These are phyloP conservation scores for Pulveroboletus sp. DNA, from an alignment of 768 basidiomycete species.

Conservation along the genomic window DNA sequence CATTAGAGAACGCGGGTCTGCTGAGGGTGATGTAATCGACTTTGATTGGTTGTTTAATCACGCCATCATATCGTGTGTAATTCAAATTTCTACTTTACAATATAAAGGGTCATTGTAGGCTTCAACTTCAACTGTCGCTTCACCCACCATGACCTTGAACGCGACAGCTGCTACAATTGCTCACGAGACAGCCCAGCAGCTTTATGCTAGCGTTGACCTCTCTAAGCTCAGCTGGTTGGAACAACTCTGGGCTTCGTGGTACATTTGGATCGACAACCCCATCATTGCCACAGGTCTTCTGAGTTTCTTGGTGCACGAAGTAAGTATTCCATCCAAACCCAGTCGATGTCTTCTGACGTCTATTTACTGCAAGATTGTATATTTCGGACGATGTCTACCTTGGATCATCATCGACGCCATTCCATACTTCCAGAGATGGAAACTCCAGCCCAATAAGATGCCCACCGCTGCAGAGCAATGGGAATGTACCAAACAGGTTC, in stretches of 20 bases:
- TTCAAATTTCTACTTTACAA: slow-evolving; percentile 12
- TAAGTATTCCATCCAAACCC: slow-evolving; percentile 32
- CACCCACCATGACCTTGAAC: slow-evolving; percentile 40
- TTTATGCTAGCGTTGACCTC: slow-evolving; percentile 59
- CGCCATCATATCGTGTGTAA: slow-evolving; percentile 21
- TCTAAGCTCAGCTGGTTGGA: slow-evolving; percentile 65
- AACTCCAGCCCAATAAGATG: slow-evolving; percentile 83
- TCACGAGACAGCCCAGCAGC: slow-evolving; percentile 33
- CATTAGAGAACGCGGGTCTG: too few species aligned
- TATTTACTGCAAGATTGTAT: slow-evolving; percentile 63
- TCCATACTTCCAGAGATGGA: slow-evolving; percentile 92
- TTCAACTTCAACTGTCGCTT: not conserved
- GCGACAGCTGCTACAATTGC: slow-evolving; percentile 27
- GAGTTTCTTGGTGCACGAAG: slow-evolving; percentile 93
- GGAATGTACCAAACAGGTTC: slow-evolving; percentile 92
- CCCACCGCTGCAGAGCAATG: slow-evolving; percentile 83
- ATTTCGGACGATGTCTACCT: slow-evolving; percentile 92
- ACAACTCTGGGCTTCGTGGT: slow-evolving; percentile 81
- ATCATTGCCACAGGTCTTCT: slow-evolving; percentile 89
- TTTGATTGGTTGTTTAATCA: slow-evolving; percentile 25
- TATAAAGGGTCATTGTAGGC: slow-evolving; percentile 4
- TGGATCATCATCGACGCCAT: slow-evolving; percentile 95
- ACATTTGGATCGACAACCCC: slow-evolving; percentile 82
- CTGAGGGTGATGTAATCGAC: slow-evolving; percentile 14
- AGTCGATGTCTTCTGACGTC: not conserved